Percentiles rank a stretch among this genome's conserved stretches.
Conservation (phyloP, 352 stramenopile species). For the Aphanomyces cochlioides region DNA sequence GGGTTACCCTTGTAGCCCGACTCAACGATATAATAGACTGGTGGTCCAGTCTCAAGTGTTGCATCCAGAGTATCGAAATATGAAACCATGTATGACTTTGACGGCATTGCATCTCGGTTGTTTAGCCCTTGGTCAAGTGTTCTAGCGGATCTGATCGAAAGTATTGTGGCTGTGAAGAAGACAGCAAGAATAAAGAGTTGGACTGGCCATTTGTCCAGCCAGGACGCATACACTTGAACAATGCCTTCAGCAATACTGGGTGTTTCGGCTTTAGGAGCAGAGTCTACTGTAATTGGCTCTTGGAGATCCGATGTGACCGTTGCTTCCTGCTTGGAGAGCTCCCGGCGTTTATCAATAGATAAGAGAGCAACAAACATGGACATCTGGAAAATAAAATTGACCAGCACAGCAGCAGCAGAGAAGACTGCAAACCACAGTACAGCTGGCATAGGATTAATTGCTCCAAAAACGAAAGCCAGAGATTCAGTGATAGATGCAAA, state of each 20-base stretch:
- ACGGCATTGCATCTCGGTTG: constrained; percentile 50
- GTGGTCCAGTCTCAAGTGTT: constrained; percentile 45
- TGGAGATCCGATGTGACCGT: not conserved
- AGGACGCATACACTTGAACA: constrained; percentile 42
- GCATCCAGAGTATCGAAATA: constrained; percentile 53
- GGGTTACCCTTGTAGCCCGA: constrained; percentile 52
- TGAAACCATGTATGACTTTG: constrained; percentile 51
- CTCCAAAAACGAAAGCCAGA: constrained; percentile 47
- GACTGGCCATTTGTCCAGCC: constrained; percentile 44
- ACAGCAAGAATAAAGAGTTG: constrained; percentile 57
- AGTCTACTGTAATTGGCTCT: not conserved
- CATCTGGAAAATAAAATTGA: constrained; percentile 63
- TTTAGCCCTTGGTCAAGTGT: constrained; percentile 52
- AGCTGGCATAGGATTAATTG: constrained; percentile 60
- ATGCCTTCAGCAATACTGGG: constrained; percentile 42
- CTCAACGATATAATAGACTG: constrained; percentile 73
- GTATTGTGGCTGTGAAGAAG: constrained; percentile 46
- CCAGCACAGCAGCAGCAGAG: constrained; percentile 40
- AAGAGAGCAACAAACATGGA: constrained; percentile 62
- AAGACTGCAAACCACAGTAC: constrained; percentile 63
- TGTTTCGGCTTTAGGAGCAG: not conserved
- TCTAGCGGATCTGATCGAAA: constrained; percentile 54
- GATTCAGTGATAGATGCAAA: constrained; percentile 48
- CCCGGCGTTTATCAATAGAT: constrained; percentile 62
- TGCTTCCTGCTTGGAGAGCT: constrained; percentile 34